Evolutionary conservation across 2,329 filamentous ascomycete species (phyloP), one percentile per base, ranked within the genome.

Genomic region (Ascocoryne sarcoides): DNA sequence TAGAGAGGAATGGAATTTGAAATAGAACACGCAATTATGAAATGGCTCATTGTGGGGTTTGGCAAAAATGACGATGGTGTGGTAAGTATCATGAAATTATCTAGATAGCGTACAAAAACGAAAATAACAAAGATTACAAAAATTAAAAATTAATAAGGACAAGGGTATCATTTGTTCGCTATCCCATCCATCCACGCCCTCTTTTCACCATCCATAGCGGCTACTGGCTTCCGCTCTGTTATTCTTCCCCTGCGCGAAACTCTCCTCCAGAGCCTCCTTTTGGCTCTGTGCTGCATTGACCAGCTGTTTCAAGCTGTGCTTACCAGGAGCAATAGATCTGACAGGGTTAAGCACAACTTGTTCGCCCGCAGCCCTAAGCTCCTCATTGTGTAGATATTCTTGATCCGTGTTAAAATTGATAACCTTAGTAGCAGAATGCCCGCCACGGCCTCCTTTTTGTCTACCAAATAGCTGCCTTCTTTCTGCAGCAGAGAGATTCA

Each of bases 391-490:
- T 17, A 73, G 75, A 61, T 96, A 96, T 65, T 95, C 89, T 43
- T 70, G 67, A 59, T 93, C 87, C 49, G 87, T 89, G 64, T 94
- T 86, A 72, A 95, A 95, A 55, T 83, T 88, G 48, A 89, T 73
- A 28, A 95, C 73, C 32, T 75, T 79, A n/a, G 75, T 69, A 2
- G 69, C 69, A n/a, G 74, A 46, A 43, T 49, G 39, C 18, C 32
- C 19, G 57, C 57, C 21, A 43, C 50, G n/a, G 16, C 70, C 70
- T 16, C 62, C 61, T 35, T 58, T 57, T 44, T 68, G 62, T 4
- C 89, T 82, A 1, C 90, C 90, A 57, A 96, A 90, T 3, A 96
- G 75, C 58, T 93, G 88, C 31, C 90, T 80, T 30, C 81, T 74
- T 49, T 86, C 81, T 0, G 84, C 72, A 4, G 79, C 75, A 3